Percentiles rank a stretch among this genome's conserved stretches.
Conservation (phyloP, 1,284 basidiomycete genomes). For the Heterobasidion occidentale region DNA sequence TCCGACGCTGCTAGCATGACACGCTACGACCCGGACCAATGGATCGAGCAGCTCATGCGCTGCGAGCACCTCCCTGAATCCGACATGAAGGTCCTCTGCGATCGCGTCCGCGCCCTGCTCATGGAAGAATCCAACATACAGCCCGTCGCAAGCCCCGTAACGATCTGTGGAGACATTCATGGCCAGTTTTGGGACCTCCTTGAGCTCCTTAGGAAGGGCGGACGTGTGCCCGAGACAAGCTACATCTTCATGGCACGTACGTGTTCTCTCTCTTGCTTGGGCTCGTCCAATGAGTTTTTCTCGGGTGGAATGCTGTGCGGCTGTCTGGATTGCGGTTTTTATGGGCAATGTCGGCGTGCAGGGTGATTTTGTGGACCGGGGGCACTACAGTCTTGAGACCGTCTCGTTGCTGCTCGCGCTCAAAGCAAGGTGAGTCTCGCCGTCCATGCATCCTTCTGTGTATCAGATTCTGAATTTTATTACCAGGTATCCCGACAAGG, state of each 20-base stretch:
- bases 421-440: slow-evolving; percentile 70
- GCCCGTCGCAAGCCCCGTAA: slow-evolving; percentile 85
- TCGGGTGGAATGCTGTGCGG: background rate
- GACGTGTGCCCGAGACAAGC: slow-evolving; percentile 81
- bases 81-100: slow-evolving; percentile 89
- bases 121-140: slow-evolving; percentile 96
- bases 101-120: slow-evolving; percentile 76
- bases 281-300: background rate
- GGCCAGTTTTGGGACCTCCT: slow-evolving; percentile 95
- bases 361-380: slow-evolving; percentile 98
- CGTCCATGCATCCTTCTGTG: no score
- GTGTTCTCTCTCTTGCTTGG: slow-evolving; percentile 21
- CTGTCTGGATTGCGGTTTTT: background rate
- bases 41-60: slow-evolving; percentile 74
- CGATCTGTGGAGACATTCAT: slow-evolving; percentile 92
- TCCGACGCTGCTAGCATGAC: slow-evolving; percentile 20
- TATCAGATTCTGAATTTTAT: background rate
- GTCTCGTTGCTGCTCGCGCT: slow-evolving; percentile 84
- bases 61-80: slow-evolving; percentile 86
- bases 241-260: slow-evolving; percentile 96
- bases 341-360: slow-evolving; percentile 22
- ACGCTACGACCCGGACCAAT: slow-evolving; percentile 54
- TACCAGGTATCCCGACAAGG: slow-evolving; percentile 81
- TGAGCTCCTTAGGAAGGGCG: slow-evolving; percentile 87
- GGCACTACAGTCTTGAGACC: slow-evolving; percentile 95